Conservation (phyloP, 345 rosid genomes). For the Euphorbia lathyris region DNA sequence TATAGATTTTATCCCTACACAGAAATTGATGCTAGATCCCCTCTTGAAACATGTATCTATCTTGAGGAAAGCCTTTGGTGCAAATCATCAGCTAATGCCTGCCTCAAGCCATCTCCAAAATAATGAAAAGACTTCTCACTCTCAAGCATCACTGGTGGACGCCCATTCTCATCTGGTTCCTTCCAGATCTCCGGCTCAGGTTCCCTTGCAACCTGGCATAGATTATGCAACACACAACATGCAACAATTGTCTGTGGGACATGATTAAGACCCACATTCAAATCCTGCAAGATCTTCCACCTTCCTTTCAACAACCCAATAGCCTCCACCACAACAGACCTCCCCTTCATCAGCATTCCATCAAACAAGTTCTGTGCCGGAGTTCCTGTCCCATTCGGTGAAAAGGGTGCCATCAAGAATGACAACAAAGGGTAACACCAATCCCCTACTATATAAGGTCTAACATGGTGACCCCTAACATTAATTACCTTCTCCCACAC, state of each 20-base stretch:
- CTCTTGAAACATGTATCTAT: constrained; percentile 24
- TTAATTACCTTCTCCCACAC: constrained; percentile 84
- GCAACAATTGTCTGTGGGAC: constrained; percentile 98
- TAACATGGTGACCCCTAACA: constrained; percentile 77
- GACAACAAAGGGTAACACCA: constrained; percentile 93
- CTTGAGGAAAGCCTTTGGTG: constrained; percentile 88
- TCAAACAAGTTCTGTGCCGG: constrained; percentile 93
- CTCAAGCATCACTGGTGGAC: constrained; percentile 67
- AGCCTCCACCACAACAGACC: constrained; percentile 90
- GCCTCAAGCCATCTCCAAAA: constrained; percentile 81
- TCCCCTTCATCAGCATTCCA: constrained; percentile 97
- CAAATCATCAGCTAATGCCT: constrained; percentile 91
- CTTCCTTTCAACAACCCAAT: constrained; percentile 84
- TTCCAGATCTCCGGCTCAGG: constrained; percentile 89
- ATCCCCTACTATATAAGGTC: constrained; percentile 91
- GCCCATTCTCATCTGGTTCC: constrained; percentile 81
- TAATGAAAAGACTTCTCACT: constrained; percentile 76
- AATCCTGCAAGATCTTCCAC: constrained; percentile 93
- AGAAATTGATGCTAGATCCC: constrained; percentile 11
- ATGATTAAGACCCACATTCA: constrained; percentile 90
- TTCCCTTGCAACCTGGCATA: constrained; percentile 94
- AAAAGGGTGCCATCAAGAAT: constrained; percentile 87
- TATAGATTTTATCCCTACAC: constrained; percentile 17
- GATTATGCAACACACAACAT: constrained; percentile 93
- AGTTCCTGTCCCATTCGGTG: constrained; percentile 67